Evolutionary conservation across 495 filamentous ascomycete genomes (phyloP).

Genomic region (Trichoderma erinaceum): DNA sequence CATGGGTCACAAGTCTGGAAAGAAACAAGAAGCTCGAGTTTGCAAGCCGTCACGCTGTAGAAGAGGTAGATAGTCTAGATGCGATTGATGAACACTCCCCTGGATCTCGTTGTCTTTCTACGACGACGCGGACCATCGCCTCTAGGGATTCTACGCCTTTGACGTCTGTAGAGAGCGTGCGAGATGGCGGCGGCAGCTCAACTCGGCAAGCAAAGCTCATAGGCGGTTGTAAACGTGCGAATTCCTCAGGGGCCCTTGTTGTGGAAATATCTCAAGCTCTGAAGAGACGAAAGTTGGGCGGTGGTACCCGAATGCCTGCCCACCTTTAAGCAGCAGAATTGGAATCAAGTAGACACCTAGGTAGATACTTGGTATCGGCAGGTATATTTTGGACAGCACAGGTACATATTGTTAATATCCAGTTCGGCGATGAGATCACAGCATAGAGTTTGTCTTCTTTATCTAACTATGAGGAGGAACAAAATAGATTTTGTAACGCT

Average conservation of each 20-base stretch:
- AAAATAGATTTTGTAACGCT: too few relatives aligned
- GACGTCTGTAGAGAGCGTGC: neutral
- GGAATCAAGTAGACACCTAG: too few relatives aligned
- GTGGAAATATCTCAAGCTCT: neutral
- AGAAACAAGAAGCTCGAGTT: neutral
- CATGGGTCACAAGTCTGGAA: slow-evolving; percentile 39
- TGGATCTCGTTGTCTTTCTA: too few relatives aligned
- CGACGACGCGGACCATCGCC: neutral
- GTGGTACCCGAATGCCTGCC: too few relatives aligned
- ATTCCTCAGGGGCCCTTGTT: neutral
- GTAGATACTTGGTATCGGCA: too few relatives aligned
- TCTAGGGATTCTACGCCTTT: neutral
- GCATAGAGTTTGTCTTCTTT: too few relatives aligned
- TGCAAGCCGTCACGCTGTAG: neutral
- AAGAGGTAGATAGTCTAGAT: neutral
- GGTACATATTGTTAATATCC: too few relatives aligned
- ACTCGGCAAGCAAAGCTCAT: neutral
- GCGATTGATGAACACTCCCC: neutral
- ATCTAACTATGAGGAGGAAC: too few relatives aligned
- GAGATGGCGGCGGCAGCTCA: neutral
- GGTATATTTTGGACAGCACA: too few relatives aligned
- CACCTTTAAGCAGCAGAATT: too few relatives aligned
- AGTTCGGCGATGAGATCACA: too few relatives aligned
- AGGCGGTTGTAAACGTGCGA: neutral
- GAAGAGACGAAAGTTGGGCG: neutral